Evolutionary conservation across 139 green algal genomes (phyloP), one percentile per base, ranked within the genome.

Genomic region (Deuterostichococcus epilithicus): DNA sequence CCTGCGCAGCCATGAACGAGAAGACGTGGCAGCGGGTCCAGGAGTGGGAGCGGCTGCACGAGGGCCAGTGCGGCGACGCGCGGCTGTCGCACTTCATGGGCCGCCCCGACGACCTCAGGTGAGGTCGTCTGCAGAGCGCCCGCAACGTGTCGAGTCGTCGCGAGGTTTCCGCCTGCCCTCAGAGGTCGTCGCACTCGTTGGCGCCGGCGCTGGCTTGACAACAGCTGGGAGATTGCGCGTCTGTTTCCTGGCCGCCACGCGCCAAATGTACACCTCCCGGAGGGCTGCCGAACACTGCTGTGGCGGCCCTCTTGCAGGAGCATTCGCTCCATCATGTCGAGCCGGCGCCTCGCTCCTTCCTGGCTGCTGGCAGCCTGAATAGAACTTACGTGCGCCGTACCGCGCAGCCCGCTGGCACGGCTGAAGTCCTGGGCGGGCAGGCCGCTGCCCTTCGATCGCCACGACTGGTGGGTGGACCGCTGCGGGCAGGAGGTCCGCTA

Each of bases 381-480:
- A n/a, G 65, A 71, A 60, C 28, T 69, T 20, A 65, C 71, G 44
- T 38, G 28, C 20, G 37, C 33, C 18, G 30, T 33, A 37, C 5
- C 67, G 18, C 73, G 76, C 83, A 95, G 90, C 70, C 94, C 94
- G 0, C 80, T 94, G 67, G 94, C 94, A 5, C 84, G 91, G 68
- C 38, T 95, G 23, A 52, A 76, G n/a, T 76, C 72, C 76, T 85
- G 79, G 82, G 70, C 95, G 47, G 87, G 88, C 0, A 88, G 88
- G 5, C 74, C 85, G 79, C 71, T 94, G 81, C 86, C 94, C 1
- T 98, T 98, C 86, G 94, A 98, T 85, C 87, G 94, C 15, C 94
- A 97, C 78, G 94, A 98, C 82, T 98, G 94, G 93, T 91, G 89
- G n/a, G 85, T 97, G n/a, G 94, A 98, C 82, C 73, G 90, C 23